Base-by-base conservation (phyloP, 306 rosid species). In the Vachellia pachyceras region DNA sequence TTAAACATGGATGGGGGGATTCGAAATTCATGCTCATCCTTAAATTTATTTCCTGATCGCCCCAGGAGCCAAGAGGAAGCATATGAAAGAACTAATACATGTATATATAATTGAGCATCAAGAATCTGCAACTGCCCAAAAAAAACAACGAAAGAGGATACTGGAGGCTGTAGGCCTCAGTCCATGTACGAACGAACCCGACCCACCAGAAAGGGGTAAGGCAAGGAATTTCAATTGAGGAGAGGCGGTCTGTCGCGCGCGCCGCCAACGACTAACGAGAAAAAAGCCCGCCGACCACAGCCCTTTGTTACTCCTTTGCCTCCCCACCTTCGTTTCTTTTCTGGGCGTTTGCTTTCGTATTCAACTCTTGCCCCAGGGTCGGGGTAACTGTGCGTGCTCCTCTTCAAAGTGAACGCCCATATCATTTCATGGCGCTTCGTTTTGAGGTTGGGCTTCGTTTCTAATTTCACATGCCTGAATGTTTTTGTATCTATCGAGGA, bases 341-440 rank as follows among this genome's bases (percentile, higher is more conserved):
- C 25, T 22, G 29, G 61, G 25, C 12, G 29, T 54, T 54, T 23
- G 12, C 37, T 60, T 25, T 60, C 37, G 1, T 47, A 70, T 66
- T 50, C 17, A 13, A 35, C 6, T 13, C 18, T 9, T 55, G 17
- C 58, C 64, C 77, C 77, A 3, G 0, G 42, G 7, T 20, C 79
- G 82, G 85, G 75, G 73, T 36, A 50, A 61, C 42, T 52, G 10
- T 52, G 9, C 46, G 1, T 41, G 36, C 74, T 7, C 70, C 36
- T 75, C 69, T 85, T 33, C 84, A 5, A 1, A 41, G 13, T 76
- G n/a, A 81, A 73, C 58, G 44, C n/a, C 68, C 23, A 9, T 17
- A 20, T 66, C 65, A 36, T 37, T 46, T 39, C 3, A 90, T 94
- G 98, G 92, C 98, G 66, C 97, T 92, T 84, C 86, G 88, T 70